Conservation (phyloP, 768 basidiomycete species). For the Agrocybe chaxingu region DNA sequence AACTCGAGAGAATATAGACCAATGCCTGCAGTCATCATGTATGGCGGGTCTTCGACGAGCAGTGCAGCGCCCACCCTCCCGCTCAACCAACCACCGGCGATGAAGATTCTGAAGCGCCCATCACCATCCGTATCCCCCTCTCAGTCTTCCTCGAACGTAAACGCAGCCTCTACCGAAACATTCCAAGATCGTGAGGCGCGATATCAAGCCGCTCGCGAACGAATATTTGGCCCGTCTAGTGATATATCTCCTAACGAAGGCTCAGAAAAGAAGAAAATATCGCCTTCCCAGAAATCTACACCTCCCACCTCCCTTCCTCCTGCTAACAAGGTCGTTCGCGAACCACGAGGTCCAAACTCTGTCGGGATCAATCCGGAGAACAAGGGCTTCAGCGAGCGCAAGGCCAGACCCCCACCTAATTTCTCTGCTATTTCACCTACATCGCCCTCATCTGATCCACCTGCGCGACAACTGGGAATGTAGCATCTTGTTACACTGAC, state of each 20-base stretch:
- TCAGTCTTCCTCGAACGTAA: conserved; percentile 21
- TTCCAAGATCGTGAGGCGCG: conserved; percentile 68
- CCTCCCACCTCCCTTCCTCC: conserved; percentile 2
- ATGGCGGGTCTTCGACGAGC: conserved; percentile 24
- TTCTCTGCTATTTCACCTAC: background rate
- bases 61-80: conserved; percentile 39
- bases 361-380: background rate
- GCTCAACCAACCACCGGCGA: conserved; percentile 50
- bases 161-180: conserved; percentile 27
- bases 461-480: background rate
- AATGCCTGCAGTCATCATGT: conserved; percentile 64
- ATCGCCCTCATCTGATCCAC: background rate
- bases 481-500: too few species aligned
- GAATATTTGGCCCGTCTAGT: conserved; percentile 56
- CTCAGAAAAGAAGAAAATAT: conserved; percentile 7
- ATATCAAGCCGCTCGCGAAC: conserved; percentile 69
- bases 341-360: conserved; percentile 24
- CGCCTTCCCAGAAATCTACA: background rate
- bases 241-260: conserved; percentile 2
- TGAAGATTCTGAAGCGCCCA: conserved; percentile 75
- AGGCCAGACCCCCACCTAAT: conserved; percentile 5
- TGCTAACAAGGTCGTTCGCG: conserved; percentile 19
- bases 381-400: conserved; percentile 23
- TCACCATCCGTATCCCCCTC: conserved; percentile 29
- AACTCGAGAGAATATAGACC: conserved; percentile 56